Evolutionary conservation across 176 grass and related monocot genomes (phyloP).

Genomic region (sorghum (Sorghum bicolor)): Sorghum_bicolor_NCBIv3 NC_012872.2:51701001-51701500

Average conservation of each 20-base stretch:
- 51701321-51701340: not conserved
- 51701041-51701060: not conserved
- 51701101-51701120: not conserved
- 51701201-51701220: not conserved
- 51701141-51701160: no score
- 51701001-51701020: not conserved
- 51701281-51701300: not conserved
- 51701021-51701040: not conserved
- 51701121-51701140: not conserved
- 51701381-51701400: no score
- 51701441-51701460: no score
- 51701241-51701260: no score
- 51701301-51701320: not conserved
- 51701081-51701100: not conserved
- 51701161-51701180: slow-evolving; percentile 8
- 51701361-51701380: not conserved
- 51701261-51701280: not conserved
- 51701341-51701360: not conserved
- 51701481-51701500: no score
- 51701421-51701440: no score
- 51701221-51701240: not conserved
- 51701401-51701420: no score
- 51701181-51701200: not conserved
- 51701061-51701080: no score
- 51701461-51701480: no score